Conservation (phyloP, 2,329 filamentous ascomycete genomes). For the Bisporella sp. region DNA sequence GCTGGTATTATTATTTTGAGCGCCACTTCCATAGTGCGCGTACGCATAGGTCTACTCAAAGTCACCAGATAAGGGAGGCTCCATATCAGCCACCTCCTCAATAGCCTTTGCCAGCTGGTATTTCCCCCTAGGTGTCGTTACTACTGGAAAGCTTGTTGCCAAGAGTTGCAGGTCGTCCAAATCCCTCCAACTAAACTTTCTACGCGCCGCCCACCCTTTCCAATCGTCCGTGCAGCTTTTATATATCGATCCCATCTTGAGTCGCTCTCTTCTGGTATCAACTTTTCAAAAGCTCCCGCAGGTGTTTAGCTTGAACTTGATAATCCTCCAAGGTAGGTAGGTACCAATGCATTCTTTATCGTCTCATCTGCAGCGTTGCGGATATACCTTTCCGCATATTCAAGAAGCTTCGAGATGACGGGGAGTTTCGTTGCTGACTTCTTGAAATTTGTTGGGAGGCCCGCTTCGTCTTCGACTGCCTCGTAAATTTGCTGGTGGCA, state of each 20-base stretch:
- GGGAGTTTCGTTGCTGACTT: slow-evolving; percentile 5
- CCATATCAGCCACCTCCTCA: slow-evolving; percentile 9
- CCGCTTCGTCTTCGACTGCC: slow-evolving; percentile 4
- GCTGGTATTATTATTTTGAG: slow-evolving; percentile 5
- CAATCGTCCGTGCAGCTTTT: slow-evolving; percentile 10
- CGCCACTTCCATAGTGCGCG: slow-evolving; percentile 8
- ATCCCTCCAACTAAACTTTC: slow-evolving; percentile 10
- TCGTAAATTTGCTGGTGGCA: slow-evolving; percentile 8
- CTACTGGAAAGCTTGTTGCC: slow-evolving; percentile 6
- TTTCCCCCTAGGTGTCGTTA: slow-evolving; percentile 7
- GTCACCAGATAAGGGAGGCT: slow-evolving; percentile 2
- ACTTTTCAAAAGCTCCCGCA: slow-evolving; percentile 9
- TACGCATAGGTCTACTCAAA: slow-evolving; percentile 2
- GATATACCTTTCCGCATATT: slow-evolving; percentile 8
- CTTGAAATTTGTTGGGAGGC: slow-evolving; percentile 8
- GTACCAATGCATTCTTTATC: slow-evolving; percentile 4
- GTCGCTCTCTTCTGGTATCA: slow-evolving; percentile 7
- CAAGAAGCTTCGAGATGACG: slow-evolving; percentile 6
- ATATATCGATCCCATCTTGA: slow-evolving; percentile 10
- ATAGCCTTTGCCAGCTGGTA: slow-evolving; percentile 7
- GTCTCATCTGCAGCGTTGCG: slow-evolving; percentile 1
- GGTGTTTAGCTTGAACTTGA: slow-evolving; percentile 7
- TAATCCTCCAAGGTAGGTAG: slow-evolving; percentile 6
- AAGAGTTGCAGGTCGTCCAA: slow-evolving; percentile 11
- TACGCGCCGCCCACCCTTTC: slow-evolving; percentile 8